Evolutionary conservation across 2,329 filamentous ascomycete species (phyloP).

Genomic region (Stachybotrys elegans): DNA sequence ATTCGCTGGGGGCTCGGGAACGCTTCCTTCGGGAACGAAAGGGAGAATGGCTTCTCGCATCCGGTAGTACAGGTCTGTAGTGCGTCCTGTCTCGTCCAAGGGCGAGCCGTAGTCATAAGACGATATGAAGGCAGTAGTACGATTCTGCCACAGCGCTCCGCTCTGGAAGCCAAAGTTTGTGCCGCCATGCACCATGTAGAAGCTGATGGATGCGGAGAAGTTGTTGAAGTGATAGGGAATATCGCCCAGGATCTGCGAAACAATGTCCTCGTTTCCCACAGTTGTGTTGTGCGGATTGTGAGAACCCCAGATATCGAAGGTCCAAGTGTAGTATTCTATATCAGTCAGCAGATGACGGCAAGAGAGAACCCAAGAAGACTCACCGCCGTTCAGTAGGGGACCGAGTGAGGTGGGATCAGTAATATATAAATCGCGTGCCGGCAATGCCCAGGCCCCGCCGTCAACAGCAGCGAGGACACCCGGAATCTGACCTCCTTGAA

Average conservation of each 20-base stretch:
- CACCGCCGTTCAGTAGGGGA: no score
- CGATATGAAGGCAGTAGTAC: slow-evolving; percentile 33
- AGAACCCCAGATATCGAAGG: no score
- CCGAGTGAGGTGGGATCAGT: no score
- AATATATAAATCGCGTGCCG: no score
- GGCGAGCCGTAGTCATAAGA: slow-evolving; percentile 48
- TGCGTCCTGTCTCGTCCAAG: slow-evolving; percentile 43
- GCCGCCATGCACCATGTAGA: slow-evolving; percentile 50
- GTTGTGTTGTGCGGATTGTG: no score
- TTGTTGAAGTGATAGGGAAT: slow-evolving; percentile 20
- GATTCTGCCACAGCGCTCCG: slow-evolving; percentile 36
- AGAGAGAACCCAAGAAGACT: no score
- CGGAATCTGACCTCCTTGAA: slow-evolving; percentile 36
- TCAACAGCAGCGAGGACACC: slow-evolving; percentile 41
- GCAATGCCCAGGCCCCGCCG: no score
- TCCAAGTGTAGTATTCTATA: no score
- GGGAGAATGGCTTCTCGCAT: slow-evolving; percentile 33
- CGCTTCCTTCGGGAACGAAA: slow-evolving; percentile 30
- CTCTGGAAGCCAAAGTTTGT: slow-evolving; percentile 45
- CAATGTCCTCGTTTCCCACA: no score
- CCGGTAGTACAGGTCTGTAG: slow-evolving; percentile 35
- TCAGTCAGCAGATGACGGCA: no score
- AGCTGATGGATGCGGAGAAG: slow-evolving; percentile 40
- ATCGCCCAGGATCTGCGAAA: no score
- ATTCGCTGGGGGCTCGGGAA: slow-evolving; percentile 30